Conservation (phyloP, 495 filamentous ascomycete genomes). For the Paragyromitra xinjiangensis region DNA sequence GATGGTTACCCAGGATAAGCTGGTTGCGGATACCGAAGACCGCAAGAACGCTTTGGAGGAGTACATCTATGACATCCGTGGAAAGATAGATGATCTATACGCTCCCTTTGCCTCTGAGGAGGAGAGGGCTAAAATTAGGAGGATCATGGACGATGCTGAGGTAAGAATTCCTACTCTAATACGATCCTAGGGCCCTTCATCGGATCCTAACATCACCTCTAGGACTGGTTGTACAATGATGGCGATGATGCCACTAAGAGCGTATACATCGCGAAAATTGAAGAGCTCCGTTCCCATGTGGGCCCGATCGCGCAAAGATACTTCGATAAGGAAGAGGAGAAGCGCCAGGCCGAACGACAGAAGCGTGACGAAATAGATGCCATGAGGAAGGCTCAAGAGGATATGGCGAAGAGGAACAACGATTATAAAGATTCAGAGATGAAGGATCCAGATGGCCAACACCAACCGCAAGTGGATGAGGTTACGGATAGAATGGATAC, state of each 20-base stretch:
- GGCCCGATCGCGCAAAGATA: conserved; percentile 94
- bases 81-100: conserved; percentile 92
- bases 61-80: conserved; percentile 93
- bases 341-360: conserved; percentile 79
- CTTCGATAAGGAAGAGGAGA: conserved; percentile 90
- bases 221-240: conserved; percentile 99
- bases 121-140: conserved; percentile 84
- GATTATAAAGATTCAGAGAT: conserved; percentile 65
- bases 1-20: conserved; percentile 98
- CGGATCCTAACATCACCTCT: conserved; percentile 21
- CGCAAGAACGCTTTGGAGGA: conserved; percentile 99
- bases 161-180: conserved; percentile 65
- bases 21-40: conserved; percentile 97
- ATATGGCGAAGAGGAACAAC: conserved; percentile 56
- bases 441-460: conserved; percentile 63
- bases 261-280: conserved; percentile 90
- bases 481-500: conserved; percentile 52
- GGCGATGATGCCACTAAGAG: conserved; percentile 95
- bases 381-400: conserved; percentile 70
- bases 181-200: conserved; percentile 17
- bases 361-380: conserved; percentile 83
- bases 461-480: conserved; percentile 48
- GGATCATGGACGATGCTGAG: conserved; percentile 82
- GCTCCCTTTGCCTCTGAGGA: conserved; percentile 87
- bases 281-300: conserved; percentile 89